A percentile compares a stretch with the other conserved stretches of the same genome.
phyloP scores from a whole-genome alignment of 768 basidiomycete species.

The Myochromella boudieri region DNA sequence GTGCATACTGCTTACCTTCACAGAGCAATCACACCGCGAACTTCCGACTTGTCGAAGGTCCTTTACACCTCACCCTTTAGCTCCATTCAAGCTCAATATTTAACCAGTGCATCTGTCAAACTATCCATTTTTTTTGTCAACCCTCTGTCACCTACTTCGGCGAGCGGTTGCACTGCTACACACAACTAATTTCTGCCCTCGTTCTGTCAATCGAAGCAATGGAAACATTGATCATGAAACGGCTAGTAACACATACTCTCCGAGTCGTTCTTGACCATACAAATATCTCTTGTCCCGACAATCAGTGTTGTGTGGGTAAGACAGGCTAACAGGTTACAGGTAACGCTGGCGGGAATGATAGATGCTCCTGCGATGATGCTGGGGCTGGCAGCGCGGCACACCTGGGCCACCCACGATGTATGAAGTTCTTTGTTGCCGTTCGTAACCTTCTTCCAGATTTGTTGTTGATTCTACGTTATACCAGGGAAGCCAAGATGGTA shows the following conservation, averaged over 20 bases:
- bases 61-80: slow-evolving; percentile 8
- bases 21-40: slow-evolving; percentile 1
- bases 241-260: slow-evolving; percentile 11
- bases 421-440: no score
- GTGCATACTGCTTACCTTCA: slow-evolving; percentile 7
- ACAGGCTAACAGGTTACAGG: slow-evolving; percentile 16
- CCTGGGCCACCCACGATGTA: no score
- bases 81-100: slow-evolving; percentile 13
- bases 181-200: slow-evolving; percentile 10
- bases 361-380: no score
- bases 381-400: no score
- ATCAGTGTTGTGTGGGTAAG: slow-evolving; percentile 17
- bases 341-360: slow-evolving; percentile 19
- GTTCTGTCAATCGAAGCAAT: slow-evolving; percentile 5
- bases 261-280: slow-evolving; percentile 6
- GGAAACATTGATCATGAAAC: background rate
- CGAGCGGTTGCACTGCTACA: slow-evolving; percentile 8
- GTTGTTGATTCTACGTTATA: no score
- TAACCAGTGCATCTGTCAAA: slow-evolving; percentile 10
- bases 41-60: slow-evolving; percentile 9
- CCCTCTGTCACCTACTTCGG: slow-evolving; percentile 3
- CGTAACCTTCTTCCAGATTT: no score
- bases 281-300: slow-evolving; percentile 14
- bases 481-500: no score
- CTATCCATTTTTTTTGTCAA: slow-evolving; percentile 7